Base-by-base conservation (phyloP, 148 eudicot species). In the Arbutus unedo region DNA sequence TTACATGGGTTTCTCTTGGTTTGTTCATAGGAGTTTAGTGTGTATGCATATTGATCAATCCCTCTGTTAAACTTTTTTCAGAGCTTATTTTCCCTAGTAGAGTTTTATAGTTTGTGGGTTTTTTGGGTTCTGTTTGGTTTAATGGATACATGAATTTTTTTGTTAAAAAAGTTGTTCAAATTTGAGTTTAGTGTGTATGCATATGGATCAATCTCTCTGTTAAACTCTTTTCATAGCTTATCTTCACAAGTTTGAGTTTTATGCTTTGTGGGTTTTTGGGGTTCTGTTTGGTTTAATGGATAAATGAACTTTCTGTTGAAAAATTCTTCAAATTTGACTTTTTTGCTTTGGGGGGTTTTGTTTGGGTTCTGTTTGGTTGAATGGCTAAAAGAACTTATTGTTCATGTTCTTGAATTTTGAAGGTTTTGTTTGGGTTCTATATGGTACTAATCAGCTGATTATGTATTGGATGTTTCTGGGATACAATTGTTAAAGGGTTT, bases 401-500 rank as follows among this genome's bases (percentile, higher is more conserved):
- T 62, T n/a, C 2, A 6, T 49, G 3, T 49, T 48, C 11, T 66
- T 79, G 54, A 76, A 60, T 79, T 79, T 79, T 5, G 38, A 31
- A 31, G 38, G 38, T 31, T 31, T 31, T 31, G n/a, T 31, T 31
- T 31, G 38, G 38, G 38, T 31, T 31, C 38, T 31, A 31, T 31
- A 0, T 31, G 13, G 48, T 23, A 59, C 66, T 64, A 64, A 23
- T 16, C 25, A 64, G 8, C 8, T 31, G 25, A 31, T 49, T 16
- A 11, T 18, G 76, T 44, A 5, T 44, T 23, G 48, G 3, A 19
- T 74, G 51, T 48, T 74, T n/a, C 3, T n/a, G 31, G 50, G 21
- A 11, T 56, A 7, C 19, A 45, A 48, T 64, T 82, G 38, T 67
- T 85, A 13, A 55, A 95, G 98, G 90, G 93, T 79, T 95, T 95